Evolutionary conservation across 2,329 filamentous ascomycete species (phyloP), one percentile per base, ranked within the genome.

Genomic region (Ascochyta clinopodiicola): DNA sequence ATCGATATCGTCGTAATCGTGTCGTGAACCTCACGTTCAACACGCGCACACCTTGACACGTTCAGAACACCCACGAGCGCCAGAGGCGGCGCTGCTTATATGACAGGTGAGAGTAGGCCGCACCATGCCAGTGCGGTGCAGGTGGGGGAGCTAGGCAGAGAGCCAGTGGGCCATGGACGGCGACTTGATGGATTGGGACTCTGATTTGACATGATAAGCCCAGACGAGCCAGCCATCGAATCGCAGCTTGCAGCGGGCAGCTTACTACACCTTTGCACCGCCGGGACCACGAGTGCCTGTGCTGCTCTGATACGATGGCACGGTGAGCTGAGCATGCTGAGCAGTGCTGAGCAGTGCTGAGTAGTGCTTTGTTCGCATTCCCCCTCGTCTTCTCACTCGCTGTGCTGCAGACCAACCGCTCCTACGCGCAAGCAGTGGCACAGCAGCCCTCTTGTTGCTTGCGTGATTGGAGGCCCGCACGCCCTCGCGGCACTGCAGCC

Each of bases 161-260:
- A 24, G 22, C 22, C 22, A 24, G 22, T 24, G 22, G 22, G 22
- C 22, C 22, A 24, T 24, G 22, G 22, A 87, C 90, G 9, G 77
- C 80, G 35, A 80, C 77, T 56, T 36, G 12, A 51, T 46, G 24
- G 31, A 24, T 4, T 6, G 22, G 22, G 22, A 24, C 22, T 4
- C 22, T 6, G 22, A 37, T 51, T 44, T 36, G 34, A 32, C 17
- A 47, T 48, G 53, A 51, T 51, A 48, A 56, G 46, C 47, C 53
- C 29, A 5, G 29, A 13, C 29, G 12, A 31, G 29, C 27, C 27
- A 29, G 27, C 43, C 36, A 19, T 44, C 47, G 48, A 51, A 57
- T 51, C 54, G 48, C 53, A 56, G 46, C 46, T 22, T 29, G 46
- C 52, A 31, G 4, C 29, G n/a, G 42, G 29, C 44, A 35, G 25